A percentile compares a stretch with the other conserved stretches of the same genome.
phyloP scores from a whole-genome alignment of 192 early-diverging fungal species.

The Backusella parvicylindrica region DNA sequence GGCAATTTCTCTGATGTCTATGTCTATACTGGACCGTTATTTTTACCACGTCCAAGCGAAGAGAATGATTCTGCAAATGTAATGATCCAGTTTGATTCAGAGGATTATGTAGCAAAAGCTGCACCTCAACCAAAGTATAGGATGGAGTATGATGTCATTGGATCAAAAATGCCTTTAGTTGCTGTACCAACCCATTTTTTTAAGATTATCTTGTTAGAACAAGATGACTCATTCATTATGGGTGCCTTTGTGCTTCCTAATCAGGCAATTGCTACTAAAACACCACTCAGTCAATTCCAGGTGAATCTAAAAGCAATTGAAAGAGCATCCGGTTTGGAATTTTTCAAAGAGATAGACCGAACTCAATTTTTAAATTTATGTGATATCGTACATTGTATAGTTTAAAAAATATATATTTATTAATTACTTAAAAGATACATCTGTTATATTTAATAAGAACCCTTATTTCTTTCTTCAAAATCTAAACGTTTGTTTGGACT shows the following conservation, averaged over 20 bases:
- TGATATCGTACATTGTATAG: conserved; percentile 5
- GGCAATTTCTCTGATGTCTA: conserved; percentile 48
- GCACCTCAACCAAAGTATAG: conserved; percentile 8
- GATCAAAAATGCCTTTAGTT: conserved; percentile 1
- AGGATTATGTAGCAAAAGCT: neutral
- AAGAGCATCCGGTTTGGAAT: conserved; percentile 62
- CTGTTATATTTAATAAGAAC: neutral
- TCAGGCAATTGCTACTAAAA: conserved; percentile 54
- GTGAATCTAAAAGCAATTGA: conserved; percentile 70
- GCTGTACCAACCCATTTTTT: conserved; percentile 66
- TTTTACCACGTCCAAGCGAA: conserved; percentile 38
- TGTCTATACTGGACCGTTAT: conserved; percentile 57
- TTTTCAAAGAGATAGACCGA: conserved; percentile 41
- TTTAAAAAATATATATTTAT: neutral
- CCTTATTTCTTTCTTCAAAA: conserved; percentile 18
- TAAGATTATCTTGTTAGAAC: conserved; percentile 32
- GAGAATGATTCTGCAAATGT: neutral
- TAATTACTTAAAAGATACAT: neutral
- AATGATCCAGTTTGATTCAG: neutral
- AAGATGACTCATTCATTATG: conserved; percentile 40
- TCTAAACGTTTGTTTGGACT: conserved; percentile 34
- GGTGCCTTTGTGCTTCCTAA: conserved; percentile 86
- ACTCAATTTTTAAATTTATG: conserved; percentile 13
- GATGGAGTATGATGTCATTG: conserved; percentile 19
- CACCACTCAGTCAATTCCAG: conserved; percentile 59